phyloP scores from a whole-genome alignment of 2,329 filamentous ascomycete species.

The Penicillium verrucosum region DNA sequence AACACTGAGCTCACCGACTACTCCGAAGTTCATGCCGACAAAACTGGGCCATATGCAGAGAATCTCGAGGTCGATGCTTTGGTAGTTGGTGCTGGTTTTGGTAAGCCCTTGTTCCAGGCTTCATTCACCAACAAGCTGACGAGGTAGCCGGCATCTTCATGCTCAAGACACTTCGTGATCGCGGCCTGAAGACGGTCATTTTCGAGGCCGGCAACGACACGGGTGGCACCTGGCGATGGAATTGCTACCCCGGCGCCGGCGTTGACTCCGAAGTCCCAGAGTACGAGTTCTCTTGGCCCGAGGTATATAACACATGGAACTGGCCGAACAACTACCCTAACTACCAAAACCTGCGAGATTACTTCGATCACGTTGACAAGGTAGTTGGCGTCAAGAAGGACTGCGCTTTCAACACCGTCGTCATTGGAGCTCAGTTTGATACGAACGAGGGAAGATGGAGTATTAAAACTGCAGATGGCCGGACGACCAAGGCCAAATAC shows the following conservation, averaged over 20 bases:
- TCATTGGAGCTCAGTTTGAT: slow-evolving; percentile 45
- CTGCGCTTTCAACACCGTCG: slow-evolving; percentile 45
- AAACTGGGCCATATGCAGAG: slow-evolving; percentile 18
- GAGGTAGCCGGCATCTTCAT: slow-evolving; percentile 45
- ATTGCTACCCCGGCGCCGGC: slow-evolving; percentile 54
- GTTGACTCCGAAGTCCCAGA: slow-evolving; percentile 55
- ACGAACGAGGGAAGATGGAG: slow-evolving; percentile 41
- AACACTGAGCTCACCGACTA: slow-evolving; percentile 13
- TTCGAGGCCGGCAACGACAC: slow-evolving; percentile 53
- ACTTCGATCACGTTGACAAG: slow-evolving; percentile 49
- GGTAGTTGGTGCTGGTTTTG: slow-evolving; percentile 31
- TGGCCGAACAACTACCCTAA: slow-evolving; percentile 38
- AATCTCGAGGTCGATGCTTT: slow-evolving; percentile 28
- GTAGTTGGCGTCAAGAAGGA: slow-evolving; percentile 46
- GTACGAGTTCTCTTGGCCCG: slow-evolving; percentile 54
- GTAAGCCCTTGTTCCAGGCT: slow-evolving; percentile 1
- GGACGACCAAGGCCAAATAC: slow-evolving; percentile 41
- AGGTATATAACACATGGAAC: slow-evolving; percentile 46
- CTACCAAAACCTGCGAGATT: slow-evolving; percentile 41
- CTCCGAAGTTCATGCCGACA: slow-evolving; percentile 1
- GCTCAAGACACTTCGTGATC: slow-evolving; percentile 13
- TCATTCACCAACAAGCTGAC: slow-evolving; percentile 58
- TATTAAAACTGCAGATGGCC: slow-evolving; percentile 44
- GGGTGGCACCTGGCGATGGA: slow-evolving; percentile 58
- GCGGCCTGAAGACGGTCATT: slow-evolving; percentile 48